Evolutionary conservation across 192 early-diverging fungal species (phyloP).

Genomic region (Backusella sp.): DNA sequence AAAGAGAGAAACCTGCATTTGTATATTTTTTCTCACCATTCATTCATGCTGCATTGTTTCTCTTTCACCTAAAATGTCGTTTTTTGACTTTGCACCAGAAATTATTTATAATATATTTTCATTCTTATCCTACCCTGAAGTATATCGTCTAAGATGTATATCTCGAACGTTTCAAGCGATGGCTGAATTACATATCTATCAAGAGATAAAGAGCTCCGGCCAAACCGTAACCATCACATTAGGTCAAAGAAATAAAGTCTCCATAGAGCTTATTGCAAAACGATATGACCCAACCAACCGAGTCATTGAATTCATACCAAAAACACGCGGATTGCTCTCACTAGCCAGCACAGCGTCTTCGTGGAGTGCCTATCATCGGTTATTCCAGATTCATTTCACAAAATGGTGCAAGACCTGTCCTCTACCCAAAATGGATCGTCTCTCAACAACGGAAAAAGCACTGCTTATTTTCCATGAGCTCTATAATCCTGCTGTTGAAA

Average conservation of each 20-base stretch:
- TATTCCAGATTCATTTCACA: constrained; percentile 25
- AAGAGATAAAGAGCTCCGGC: neutral
- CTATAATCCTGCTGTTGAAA: constrained; percentile 29
- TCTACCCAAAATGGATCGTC: neutral
- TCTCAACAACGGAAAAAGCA: constrained; percentile 15
- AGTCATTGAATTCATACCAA: constrained; percentile 29
- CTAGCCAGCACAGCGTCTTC: neutral
- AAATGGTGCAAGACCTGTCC: constrained; percentile 11
- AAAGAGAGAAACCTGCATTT: neutral
- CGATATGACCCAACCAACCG: constrained; percentile 18
- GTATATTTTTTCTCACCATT: constrained; percentile 10
- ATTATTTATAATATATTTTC: constrained; percentile 21
- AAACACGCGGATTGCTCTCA: neutral
- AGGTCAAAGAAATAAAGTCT: constrained; percentile 3
- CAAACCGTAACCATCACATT: constrained; percentile 13
- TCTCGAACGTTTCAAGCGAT: neutral
- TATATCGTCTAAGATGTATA: constrained; percentile 19
- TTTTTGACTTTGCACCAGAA: constrained; percentile 24
- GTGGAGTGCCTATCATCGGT: constrained; percentile 14
- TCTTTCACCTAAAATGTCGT: neutral
- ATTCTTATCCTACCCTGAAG: constrained; percentile 16
- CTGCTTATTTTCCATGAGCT: constrained; percentile 18
- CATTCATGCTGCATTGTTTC: constrained; percentile 10
- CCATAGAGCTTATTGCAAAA: constrained; percentile 2
- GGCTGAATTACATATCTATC: constrained; percentile 15